Evolutionary conservation across 2,329 filamentous ascomycete species (phyloP).

Genomic region (Talaromyces albobiverticillius): DNA sequence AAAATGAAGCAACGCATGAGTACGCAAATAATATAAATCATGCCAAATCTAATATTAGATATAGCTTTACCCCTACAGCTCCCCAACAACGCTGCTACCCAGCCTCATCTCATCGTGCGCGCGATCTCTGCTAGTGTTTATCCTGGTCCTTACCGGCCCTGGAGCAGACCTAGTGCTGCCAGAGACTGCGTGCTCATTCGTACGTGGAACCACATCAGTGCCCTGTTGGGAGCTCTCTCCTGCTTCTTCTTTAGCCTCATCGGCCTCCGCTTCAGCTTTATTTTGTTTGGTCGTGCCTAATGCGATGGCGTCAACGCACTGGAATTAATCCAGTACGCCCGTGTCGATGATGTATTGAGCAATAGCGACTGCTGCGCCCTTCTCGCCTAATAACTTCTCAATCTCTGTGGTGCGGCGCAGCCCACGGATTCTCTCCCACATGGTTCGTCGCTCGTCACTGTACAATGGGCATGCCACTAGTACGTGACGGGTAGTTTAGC

Average conservation of each 20-base stretch:
- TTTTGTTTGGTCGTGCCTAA: neutral
- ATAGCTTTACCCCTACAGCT: neutral
- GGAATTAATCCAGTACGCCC: neutral
- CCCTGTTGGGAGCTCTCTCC: too few species aligned
- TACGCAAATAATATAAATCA: too few species aligned
- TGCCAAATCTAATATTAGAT: too few species aligned
- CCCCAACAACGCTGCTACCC: neutral
- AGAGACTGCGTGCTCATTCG: neutral
- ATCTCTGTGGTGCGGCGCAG: neutral
- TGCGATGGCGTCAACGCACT: neutral
- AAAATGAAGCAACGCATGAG: constrained; percentile 39
- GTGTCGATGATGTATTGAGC: neutral
- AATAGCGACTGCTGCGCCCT: neutral
- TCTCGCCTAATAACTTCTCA: neutral
- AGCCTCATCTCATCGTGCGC: neutral
- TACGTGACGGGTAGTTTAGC: neutral
- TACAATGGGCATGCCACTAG: neutral
- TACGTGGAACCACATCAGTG: neutral
- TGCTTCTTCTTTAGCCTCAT: neutral
- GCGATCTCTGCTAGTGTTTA: neutral
- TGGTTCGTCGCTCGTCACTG: neutral
- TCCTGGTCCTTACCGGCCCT: neutral
- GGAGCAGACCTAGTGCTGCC: neutral
- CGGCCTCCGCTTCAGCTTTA: neutral
- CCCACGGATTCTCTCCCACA: neutral